A percentile compares a stretch with the other conserved stretches of the same genome.
These are phyloP conservation scores for Colletotrichum sp. DNA, from an alignment of 2,329 filamentous ascomycete genomes.

Conservation along the genomic window DNA sequence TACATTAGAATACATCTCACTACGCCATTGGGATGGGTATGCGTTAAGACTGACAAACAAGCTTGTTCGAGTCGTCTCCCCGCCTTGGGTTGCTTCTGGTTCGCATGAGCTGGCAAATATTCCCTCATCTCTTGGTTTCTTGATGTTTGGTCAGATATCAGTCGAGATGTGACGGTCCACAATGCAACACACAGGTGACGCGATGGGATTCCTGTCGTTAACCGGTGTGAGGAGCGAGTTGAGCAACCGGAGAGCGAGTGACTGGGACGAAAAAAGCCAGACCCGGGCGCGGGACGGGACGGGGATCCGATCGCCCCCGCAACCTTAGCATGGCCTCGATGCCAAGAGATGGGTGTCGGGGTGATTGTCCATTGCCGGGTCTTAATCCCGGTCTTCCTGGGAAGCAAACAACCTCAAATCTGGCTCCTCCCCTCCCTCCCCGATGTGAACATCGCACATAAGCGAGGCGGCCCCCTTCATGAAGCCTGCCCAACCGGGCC, in stretches of 20 bases:
- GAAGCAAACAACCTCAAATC: not conserved
- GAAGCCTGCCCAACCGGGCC: not conserved
- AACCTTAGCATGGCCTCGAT: not conserved
- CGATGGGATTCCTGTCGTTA: not conserved
- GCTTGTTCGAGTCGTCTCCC: not conserved
- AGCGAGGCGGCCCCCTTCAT: not conserved
- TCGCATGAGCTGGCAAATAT: not conserved
- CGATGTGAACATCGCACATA: not conserved
- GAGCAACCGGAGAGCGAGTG: not conserved
- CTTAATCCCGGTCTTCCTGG: not conserved
- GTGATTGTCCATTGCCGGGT: not conserved
- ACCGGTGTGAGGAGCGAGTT: not conserved
- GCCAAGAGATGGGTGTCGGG: not conserved
- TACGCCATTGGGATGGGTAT: not conserved
- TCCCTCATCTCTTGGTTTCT: not conserved
- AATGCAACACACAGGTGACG: not conserved
- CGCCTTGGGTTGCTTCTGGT: not conserved
- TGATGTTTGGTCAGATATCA: not conserved
- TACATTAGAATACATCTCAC: not conserved
- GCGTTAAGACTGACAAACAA: not conserved
- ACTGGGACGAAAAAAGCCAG: not conserved
- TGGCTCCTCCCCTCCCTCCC: not conserved
- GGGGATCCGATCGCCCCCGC: not conserved
- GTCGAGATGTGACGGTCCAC: not conserved
- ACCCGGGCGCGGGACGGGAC: not conserved